Percentiles rank a stretch among this genome's conserved stretches.
phyloP scores from a whole-genome alignment of 2,329 filamentous ascomycete species.

The Raffaelea albimanens region DNA sequence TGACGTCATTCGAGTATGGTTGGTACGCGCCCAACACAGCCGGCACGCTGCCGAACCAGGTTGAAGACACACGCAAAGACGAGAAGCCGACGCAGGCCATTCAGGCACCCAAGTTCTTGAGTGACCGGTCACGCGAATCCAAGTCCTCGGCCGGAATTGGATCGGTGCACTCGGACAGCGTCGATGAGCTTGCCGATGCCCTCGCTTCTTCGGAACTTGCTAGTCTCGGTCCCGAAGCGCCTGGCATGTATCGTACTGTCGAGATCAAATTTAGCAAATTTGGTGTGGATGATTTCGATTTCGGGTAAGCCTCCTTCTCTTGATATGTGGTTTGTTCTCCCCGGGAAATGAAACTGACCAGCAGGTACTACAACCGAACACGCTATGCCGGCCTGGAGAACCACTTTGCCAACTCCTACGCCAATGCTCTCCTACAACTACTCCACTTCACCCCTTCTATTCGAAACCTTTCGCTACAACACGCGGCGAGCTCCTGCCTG shows the following conservation, averaged over 20 bases:
- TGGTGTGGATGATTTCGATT: slow-evolving; percentile 98
- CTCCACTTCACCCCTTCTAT: slow-evolving; percentile 84
- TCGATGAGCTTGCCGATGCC: slow-evolving; percentile 52
- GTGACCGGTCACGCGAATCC: slow-evolving; percentile 72
- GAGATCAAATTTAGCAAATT: slow-evolving; percentile 99
- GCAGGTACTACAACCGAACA: slow-evolving; percentile 84
- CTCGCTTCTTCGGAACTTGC: slow-evolving; percentile 62
- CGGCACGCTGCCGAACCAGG: slow-evolving; percentile 68
- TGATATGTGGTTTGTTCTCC: not conserved
- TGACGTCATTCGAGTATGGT: slow-evolving; percentile 66
- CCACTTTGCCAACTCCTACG: slow-evolving; percentile 94
- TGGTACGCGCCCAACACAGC: slow-evolving; percentile 70
- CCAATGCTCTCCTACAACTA: slow-evolving; percentile 83
- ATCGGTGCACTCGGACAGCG: slow-evolving; percentile 29
- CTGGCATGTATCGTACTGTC: slow-evolving; percentile 82
- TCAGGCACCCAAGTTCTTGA: slow-evolving; percentile 82
- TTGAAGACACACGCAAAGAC: slow-evolving; percentile 62
- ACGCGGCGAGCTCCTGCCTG: slow-evolving; percentile 77
- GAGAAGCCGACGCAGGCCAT: slow-evolving; percentile 51
- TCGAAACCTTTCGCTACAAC: slow-evolving; percentile 79
- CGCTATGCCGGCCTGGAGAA: slow-evolving; percentile 86
- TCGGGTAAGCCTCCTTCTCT: slow-evolving; percentile 50
- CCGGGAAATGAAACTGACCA: too few relatives aligned
- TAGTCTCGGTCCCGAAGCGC: slow-evolving; percentile 70
- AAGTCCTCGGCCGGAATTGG: slow-evolving; percentile 10